Evolutionary conservation across 2,329 filamentous ascomycete species (phyloP).

Genomic region (Septoria petroselini): DNA sequence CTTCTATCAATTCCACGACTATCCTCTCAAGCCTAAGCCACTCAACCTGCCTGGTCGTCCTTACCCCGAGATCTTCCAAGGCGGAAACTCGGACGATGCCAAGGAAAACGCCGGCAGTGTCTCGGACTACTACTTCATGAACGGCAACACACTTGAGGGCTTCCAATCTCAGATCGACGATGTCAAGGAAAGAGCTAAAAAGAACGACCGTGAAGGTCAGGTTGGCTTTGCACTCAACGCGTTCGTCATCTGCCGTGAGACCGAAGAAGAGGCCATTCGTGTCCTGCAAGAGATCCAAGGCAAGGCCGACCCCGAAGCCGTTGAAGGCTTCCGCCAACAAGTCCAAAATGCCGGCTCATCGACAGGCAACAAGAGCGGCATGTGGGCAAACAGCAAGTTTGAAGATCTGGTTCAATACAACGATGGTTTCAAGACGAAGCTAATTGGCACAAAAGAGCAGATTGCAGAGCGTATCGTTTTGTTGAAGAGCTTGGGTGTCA

Average conservation of each 20-base stretch:
- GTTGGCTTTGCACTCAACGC: constrained; percentile 52
- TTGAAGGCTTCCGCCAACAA: constrained; percentile 50
- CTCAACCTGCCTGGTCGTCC: constrained; percentile 45
- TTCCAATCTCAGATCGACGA: constrained; percentile 52
- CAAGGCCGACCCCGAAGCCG: constrained; percentile 52
- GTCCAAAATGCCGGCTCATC: constrained; percentile 52
- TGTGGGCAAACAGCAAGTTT: constrained; percentile 54
- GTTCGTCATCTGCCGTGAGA: constrained; percentile 52
- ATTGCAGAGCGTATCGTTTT: constrained; percentile 51
- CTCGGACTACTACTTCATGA: constrained; percentile 56
- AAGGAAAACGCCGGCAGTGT: constrained; percentile 50
- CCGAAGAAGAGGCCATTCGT: constrained; percentile 50
- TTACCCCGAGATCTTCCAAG: constrained; percentile 54
- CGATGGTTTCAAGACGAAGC: constrained; percentile 55
- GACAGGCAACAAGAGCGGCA: constrained; percentile 50
- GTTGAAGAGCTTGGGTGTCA: constrained; percentile 47
- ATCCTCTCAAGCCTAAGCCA: constrained; percentile 51
- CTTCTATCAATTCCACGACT: constrained; percentile 54
- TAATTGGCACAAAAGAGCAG: constrained; percentile 53
- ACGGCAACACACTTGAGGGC: constrained; percentile 55
- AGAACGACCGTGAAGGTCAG: constrained; percentile 45
- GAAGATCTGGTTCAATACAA: constrained; percentile 56
- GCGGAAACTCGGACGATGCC: constrained; percentile 53
- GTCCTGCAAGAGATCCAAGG: constrained; percentile 53
- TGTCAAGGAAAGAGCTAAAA: constrained; percentile 48